Conservation (phyloP, 192 early-diverging fungal genomes). For the Backusella parvicylindrica region DNA sequence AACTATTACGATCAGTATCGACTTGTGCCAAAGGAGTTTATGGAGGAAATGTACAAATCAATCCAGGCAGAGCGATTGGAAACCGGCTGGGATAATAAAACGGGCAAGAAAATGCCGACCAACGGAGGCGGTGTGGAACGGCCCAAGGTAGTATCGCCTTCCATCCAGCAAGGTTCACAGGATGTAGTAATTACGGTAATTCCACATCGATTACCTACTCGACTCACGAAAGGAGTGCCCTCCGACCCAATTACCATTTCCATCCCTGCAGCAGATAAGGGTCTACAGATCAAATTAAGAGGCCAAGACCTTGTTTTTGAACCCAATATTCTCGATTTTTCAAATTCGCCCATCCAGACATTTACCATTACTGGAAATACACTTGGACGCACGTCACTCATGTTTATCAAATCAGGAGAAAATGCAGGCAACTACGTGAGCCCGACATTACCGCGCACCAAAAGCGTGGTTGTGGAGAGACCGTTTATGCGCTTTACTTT, state of each 20-base stretch:
- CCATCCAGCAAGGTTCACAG: neutral
- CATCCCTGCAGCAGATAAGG: conserved; percentile 52
- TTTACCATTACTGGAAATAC: conserved; percentile 55
- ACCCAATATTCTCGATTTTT: conserved; percentile 56
- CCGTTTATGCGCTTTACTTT: conserved; percentile 65
- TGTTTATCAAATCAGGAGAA: conserved; percentile 49
- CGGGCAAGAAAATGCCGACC: neutral
- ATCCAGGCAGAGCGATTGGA: conserved; percentile 45
- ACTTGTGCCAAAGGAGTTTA: conserved; percentile 32
- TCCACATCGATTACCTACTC: conserved; percentile 46
- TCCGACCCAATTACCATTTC: conserved; percentile 52
- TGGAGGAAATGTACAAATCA: conserved; percentile 38
- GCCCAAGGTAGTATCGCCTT: conserved; percentile 3
- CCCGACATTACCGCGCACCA: conserved; percentile 44
- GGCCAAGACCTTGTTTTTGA: conserved; percentile 56
- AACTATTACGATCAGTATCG: conserved; percentile 30
- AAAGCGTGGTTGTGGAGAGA: conserved; percentile 56
- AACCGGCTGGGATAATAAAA: conserved; percentile 40
- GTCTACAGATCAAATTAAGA: conserved; percentile 54
- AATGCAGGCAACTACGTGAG: conserved; percentile 46
- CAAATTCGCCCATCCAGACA: conserved; percentile 39
- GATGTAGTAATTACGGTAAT: conserved; percentile 37
- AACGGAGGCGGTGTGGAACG: neutral
- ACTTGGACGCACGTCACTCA: conserved; percentile 59
- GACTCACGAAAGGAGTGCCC: conserved; percentile 52